A percentile compares a stretch with the other conserved stretches of the same genome.
These are phyloP conservation scores for Nothophaeocryptopus gaeumannii DNA, from an alignment of 2,329 filamentous ascomycete genomes.

Conservation along the genomic window DNA sequence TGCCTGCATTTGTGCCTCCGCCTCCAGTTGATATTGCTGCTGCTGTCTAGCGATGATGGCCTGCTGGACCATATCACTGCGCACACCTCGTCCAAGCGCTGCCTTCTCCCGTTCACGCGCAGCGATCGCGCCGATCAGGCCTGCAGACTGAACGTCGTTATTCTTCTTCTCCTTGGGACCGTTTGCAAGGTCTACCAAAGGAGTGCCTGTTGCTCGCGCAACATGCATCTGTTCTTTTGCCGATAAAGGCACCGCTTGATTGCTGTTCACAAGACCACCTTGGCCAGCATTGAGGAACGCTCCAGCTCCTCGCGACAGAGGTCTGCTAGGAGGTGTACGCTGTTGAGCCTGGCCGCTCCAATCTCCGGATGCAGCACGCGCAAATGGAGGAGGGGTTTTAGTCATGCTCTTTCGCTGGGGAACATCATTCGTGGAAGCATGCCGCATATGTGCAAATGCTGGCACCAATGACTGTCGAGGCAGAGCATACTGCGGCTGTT, in stretches of 20 bases:
- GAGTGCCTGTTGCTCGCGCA: slow-evolving; percentile 75
- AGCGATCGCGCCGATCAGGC: slow-evolving; percentile 75
- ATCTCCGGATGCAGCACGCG: slow-evolving; percentile 45
- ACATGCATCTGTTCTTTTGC: slow-evolving; percentile 86
- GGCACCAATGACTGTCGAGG: slow-evolving; percentile 28
- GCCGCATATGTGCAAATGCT: slow-evolving; percentile 28
- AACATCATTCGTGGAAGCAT: slow-evolving; percentile 20
- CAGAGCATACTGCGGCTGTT: slow-evolving; percentile 52
- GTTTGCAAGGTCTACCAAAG: slow-evolving; percentile 65
- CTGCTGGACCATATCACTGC: slow-evolving; percentile 68
- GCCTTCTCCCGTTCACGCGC: slow-evolving; percentile 74
- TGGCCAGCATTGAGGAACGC: slow-evolving; percentile 14
- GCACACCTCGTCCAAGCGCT: slow-evolving; percentile 63
- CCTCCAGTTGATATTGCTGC: slow-evolving; percentile 36
- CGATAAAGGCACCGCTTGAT: slow-evolving; percentile 63
- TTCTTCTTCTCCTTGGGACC: slow-evolving; percentile 36
- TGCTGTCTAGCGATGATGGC: slow-evolving; percentile 60
- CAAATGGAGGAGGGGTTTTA: slow-evolving; percentile 43
- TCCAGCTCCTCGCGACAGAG: slow-evolving; percentile 33
- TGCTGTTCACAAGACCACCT: slow-evolving; percentile 25
- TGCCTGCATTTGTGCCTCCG: slow-evolving; percentile 39
- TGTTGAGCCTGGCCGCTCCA: slow-evolving; percentile 38
- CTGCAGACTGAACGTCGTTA: slow-evolving; percentile 38
- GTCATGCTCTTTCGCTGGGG: slow-evolving; percentile 26
- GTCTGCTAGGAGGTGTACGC: slow-evolving; percentile 32